Evolutionary conservation across 2,329 filamentous ascomycete species (phyloP), one percentile per base, ranked within the genome.

Genomic region (Balansia obtecta): DNA sequence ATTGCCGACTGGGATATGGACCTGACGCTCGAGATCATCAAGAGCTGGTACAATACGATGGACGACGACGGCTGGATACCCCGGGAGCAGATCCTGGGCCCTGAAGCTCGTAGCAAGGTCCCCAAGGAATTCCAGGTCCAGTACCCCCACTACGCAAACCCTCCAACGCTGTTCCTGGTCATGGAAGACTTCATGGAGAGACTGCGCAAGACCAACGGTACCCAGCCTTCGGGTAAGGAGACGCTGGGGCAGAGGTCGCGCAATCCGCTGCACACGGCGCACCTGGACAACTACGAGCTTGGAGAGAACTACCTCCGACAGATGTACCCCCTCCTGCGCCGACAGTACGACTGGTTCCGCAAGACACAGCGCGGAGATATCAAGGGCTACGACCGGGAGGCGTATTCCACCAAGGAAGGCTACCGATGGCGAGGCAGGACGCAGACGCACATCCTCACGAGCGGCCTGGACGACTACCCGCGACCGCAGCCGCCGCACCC

Each of bases 41-140:
- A 85, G 69, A 95, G 88, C 68, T 98, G 93, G 93, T 94, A 94
- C 71, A 88, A 84, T 56, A 79, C 95, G 16, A 95, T 97, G 79
- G 93, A 98, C 57, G 86, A 93, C 15, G 89, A 97, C 64, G 93
- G 93, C 49, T 98, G 93, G 93, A 97, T 98, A 63, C 88, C 84
- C 3, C 85, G 93, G 48, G 93, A 98, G 71, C 90, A 96, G 68
- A 97, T 98, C 53, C 78, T 98, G 2, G 93, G 93, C 1, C 69
- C 78, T 2, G 93, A 98, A 70, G 93, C 93, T 45, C 83, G 91
- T 55, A 95, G 86, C 75, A 97, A 96, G 68, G 93, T 98, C 2
- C 93, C 93, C 0, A 67, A 75, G 4, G 90, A 97, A 67, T 98
- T 98, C 65, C 90, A 95, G 60, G 79, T 89, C 13, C 93, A 97